phyloP scores from a whole-genome alignment of 352 stramenopile genomes.

The Pythium folliculosum region DNA sequence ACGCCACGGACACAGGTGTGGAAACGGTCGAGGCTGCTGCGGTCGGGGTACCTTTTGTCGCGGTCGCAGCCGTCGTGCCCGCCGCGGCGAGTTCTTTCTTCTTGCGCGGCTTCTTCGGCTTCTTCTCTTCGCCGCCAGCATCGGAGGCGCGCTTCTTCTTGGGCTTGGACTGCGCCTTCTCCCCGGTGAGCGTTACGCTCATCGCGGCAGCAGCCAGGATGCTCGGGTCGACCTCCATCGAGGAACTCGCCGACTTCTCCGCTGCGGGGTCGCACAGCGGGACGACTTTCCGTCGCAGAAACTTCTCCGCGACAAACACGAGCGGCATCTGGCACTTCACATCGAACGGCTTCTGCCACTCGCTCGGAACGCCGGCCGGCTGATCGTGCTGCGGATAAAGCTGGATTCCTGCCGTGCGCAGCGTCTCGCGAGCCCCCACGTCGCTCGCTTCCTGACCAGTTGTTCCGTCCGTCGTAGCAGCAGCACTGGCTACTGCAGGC shows the following conservation, averaged over 20 bases:
- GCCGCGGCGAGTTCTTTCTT: slow-evolving; percentile 28
- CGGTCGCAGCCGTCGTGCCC: slow-evolving; percentile 6
- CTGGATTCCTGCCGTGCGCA: slow-evolving; percentile 10
- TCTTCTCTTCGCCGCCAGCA: slow-evolving; percentile 9
- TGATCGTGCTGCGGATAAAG: slow-evolving; percentile 57
- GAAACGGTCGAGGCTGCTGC: neutral
- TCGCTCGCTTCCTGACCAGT: neutral
- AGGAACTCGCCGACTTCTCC: neutral
- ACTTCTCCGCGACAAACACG: slow-evolving; percentile 60
- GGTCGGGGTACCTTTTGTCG: neutral
- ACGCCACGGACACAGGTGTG: neutral
- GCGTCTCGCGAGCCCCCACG: neutral
- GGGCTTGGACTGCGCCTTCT: slow-evolving; percentile 17
- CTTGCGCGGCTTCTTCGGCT: slow-evolving; percentile 27
- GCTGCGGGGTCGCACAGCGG: neutral
- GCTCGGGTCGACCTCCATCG: slow-evolving; percentile 6
- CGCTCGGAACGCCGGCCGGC: slow-evolving; percentile 35
- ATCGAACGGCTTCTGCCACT: slow-evolving; percentile 46
- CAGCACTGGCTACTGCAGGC: no score
- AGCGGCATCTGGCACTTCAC: slow-evolving; percentile 46
- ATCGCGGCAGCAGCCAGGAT: slow-evolving; percentile 14
- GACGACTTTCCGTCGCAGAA: slow-evolving; percentile 46
- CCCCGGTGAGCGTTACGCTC: slow-evolving; percentile 17
- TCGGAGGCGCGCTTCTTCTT: slow-evolving; percentile 24
- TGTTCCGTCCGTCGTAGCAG: no score